Base-by-base conservation (phyloP, 192 early-diverging fungal species). In the Gaertneriomyces semiglobifer region DNA sequence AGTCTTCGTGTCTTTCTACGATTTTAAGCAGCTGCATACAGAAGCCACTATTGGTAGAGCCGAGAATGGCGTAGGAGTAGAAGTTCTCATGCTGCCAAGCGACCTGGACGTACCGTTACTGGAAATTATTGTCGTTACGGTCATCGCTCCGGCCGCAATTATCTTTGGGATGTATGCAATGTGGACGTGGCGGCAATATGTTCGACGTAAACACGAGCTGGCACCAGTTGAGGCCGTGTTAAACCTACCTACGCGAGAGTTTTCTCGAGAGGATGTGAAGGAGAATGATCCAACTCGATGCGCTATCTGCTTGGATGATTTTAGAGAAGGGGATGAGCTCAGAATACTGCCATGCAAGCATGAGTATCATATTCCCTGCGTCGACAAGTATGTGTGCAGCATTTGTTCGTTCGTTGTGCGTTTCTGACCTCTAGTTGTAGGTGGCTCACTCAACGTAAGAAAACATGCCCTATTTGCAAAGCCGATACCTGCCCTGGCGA, bases 271-370 rank as follows among this genome's bases (percentile, higher is more conserved):
- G 42, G 61, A 57, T 42, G 12, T 51, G n/a, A 53, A 44, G 46
- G 89, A 89, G 38, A 86, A 86, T 70, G 93, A 92, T 39, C 93
- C 87, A 7, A 80, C 85, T 4, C 86, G 87, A 44, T 98, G 96
- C 74, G 86, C 89, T 5, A 96, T 98, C 33, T 98, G 96, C 77
- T 76, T 98, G 62, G 94, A 96, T 7, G 92, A 95, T 56, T 97
- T 90, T 80, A 74, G 79, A 12, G 85, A 89, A 64, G 90, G 88
- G 18, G 89, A 92, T 14, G 81, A 88, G 65, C 69, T 95, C 19
- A 74, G 94, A 10, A 80, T 89, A 8, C 74, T 98, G 50, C 89
- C 90, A 6, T 98, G 96, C 75, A 81, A 74, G 48, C 96, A 98
- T 70, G 83, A 92, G 64, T 97, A 91, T 66, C 96, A 98, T 68